Evolutionary conservation across 1,284 basidiomycete genomes (phyloP).

Genomic region (Cryptococcus sp.): DNA sequence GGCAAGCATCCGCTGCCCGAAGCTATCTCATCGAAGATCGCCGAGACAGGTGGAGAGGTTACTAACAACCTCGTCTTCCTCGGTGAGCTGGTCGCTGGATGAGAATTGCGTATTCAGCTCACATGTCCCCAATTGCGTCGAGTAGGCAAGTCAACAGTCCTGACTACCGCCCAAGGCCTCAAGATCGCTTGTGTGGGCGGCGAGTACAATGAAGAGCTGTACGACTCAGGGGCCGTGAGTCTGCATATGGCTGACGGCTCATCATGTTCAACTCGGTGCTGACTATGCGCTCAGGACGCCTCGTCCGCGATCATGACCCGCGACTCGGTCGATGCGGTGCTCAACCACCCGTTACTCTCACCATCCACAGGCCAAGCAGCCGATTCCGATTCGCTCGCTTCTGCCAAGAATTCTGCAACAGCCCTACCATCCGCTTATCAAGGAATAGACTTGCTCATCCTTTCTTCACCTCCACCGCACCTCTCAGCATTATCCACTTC

Average conservation of each 20-base stretch:
- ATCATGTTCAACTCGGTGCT: neutral
- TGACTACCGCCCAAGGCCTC: slow-evolving; percentile 79
- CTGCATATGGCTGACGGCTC: neutral
- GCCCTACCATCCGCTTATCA: slow-evolving; percentile 55
- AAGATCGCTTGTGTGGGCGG: slow-evolving; percentile 85
- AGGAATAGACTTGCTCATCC: slow-evolving; percentile 81
- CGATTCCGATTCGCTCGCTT: slow-evolving; percentile 62
- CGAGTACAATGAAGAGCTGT: slow-evolving; percentile 65
- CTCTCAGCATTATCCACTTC: slow-evolving; percentile 67
- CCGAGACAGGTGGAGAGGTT: slow-evolving; percentile 72
- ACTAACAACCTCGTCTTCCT: slow-evolving; percentile 79
- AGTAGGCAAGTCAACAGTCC: slow-evolving; percentile 75
- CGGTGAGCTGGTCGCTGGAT: slow-evolving; percentile 59
- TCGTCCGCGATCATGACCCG: slow-evolving; percentile 69
- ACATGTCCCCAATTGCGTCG: neutral
- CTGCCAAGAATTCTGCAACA: slow-evolving; percentile 69
- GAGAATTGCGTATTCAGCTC: neutral
- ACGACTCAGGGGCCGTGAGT: slow-evolving; percentile 30
- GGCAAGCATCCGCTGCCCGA: slow-evolving; percentile 73
- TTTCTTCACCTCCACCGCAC: slow-evolving; percentile 73
- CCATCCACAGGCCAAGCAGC: slow-evolving; percentile 47
- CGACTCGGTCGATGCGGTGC: slow-evolving; percentile 65
- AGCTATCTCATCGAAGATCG: slow-evolving; percentile 69
- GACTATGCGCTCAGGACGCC: slow-evolving; percentile 59
- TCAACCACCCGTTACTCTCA: slow-evolving; percentile 56